Conservation (phyloP, 768 basidiomycete genomes). For the Daedaleopsis sinensis region DNA sequence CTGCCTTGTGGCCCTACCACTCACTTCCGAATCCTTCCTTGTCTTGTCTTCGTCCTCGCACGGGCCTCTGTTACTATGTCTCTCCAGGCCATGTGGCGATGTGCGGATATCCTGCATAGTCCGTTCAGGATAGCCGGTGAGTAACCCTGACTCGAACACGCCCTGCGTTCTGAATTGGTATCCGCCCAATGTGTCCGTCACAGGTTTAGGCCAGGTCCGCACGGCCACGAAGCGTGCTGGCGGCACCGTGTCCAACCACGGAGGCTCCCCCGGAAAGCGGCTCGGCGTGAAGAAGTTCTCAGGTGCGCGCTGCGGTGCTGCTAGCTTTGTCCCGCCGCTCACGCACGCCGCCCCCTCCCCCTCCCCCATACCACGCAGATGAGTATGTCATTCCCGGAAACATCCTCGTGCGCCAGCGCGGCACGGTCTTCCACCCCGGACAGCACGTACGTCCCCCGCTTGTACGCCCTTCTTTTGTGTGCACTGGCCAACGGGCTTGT, state of each 20-base stretch:
- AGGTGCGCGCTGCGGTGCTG: slow-evolving; percentile 50
- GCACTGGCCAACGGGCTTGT: slow-evolving; percentile 5
- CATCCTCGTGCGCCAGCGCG: slow-evolving; percentile 95
- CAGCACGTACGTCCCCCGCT: slow-evolving; percentile 69
- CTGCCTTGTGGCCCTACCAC: not conserved
- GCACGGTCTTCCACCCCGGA: slow-evolving; percentile 90
- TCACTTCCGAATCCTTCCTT: not conserved
- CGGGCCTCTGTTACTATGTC: slow-evolving; percentile 18
- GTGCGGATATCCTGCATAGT: slow-evolving; percentile 12
- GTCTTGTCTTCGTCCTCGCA: not conserved
- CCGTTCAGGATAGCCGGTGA: slow-evolving; percentile 19
- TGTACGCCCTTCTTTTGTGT: not conserved
- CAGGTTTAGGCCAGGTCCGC: slow-evolving; percentile 69
- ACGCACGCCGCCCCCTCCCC: not conserved
- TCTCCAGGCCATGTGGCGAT: slow-evolving; percentile 17
- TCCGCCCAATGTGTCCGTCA: slow-evolving; percentile 3
- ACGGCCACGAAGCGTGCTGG: slow-evolving; percentile 97
- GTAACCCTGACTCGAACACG: not conserved
- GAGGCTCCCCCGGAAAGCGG: slow-evolving; percentile 91
- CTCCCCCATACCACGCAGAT: no score
- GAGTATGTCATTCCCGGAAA: slow-evolving; percentile 92
- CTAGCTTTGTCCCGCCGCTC: not conserved
- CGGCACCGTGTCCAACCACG: slow-evolving; percentile 90
- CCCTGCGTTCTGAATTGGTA: not conserved
- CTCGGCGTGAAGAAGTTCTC: slow-evolving; percentile 97